These are phyloP conservation scores for Globisporangium viniferum DNA, from an alignment of 352 stramenopile genomes.

Conservation along the genomic window DNA sequence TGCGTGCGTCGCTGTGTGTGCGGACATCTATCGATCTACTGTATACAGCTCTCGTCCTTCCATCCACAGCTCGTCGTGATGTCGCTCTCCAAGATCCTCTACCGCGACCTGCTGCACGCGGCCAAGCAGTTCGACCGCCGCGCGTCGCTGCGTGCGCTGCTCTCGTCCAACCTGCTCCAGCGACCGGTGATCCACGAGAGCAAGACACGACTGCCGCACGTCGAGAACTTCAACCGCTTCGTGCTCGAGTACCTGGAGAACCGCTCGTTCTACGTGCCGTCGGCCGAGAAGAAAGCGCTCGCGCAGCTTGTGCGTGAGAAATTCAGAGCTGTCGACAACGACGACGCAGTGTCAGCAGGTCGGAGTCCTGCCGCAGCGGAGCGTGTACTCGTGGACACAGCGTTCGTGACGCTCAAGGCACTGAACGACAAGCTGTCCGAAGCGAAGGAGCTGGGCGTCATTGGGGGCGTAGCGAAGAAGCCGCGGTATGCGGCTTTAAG, in stretches of 20 bases:
- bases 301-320: slow-evolving; percentile 45
- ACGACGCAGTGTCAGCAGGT: not conserved
- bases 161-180: slow-evolving; percentile 61
- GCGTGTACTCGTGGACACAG: slow-evolving; percentile 42
- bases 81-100: slow-evolving; percentile 52
- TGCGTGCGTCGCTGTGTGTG: not conserved
- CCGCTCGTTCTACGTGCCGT: slow-evolving; percentile 70
- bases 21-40: not conserved
- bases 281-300: slow-evolving; percentile 26
- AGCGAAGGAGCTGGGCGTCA: slow-evolving; percentile 32
- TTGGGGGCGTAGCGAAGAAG: slow-evolving; percentile 3
- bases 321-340: slow-evolving; percentile 25
- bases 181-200: slow-evolving; percentile 28
- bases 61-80: slow-evolving; percentile 19
- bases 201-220: slow-evolving; percentile 41
- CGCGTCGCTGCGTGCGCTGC: slow-evolving; percentile 49
- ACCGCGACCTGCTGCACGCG: slow-evolving; percentile 60
- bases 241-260: slow-evolving; percentile 50
- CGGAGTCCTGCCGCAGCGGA: not conserved
- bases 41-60: not conserved
- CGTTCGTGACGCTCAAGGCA: slow-evolving; percentile 56
- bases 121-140: slow-evolving; percentile 59
- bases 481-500: not conserved
- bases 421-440: slow-evolving; percentile 61
- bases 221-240: slow-evolving; percentile 57